Percentiles rank a stretch among this genome's conserved stretches.
Conservation (phyloP, 2,329 filamentous ascomycete genomes). For the Ascochyta pisi region DNA sequence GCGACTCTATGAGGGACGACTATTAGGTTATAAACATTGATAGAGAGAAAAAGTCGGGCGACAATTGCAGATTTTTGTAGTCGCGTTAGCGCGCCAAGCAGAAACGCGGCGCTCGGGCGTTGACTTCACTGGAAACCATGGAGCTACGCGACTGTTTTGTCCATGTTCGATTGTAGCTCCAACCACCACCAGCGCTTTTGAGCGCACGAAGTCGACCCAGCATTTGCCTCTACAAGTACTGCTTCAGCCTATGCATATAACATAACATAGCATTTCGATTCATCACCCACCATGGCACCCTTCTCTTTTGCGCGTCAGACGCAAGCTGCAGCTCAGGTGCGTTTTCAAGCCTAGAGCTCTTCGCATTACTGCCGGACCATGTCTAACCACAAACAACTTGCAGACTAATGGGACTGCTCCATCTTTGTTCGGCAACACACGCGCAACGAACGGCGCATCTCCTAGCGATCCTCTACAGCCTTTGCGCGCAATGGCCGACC, state of each 20-base stretch:
- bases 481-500: constrained; percentile 69
- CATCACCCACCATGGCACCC: constrained; percentile 31
- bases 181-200: background rate
- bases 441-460: constrained; percentile 20
- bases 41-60: constrained; percentile 52
- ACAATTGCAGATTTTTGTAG: constrained; percentile 27
- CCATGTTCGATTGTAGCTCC: constrained; percentile 1
- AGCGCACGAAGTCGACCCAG: background rate
- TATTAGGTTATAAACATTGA: constrained; percentile 68
- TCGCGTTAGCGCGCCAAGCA: constrained; percentile 28
- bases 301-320: constrained; percentile 37
- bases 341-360: constrained; percentile 9
- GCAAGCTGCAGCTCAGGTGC: constrained; percentile 37
- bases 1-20: constrained; percentile 98
- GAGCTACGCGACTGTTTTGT: constrained; percentile 37
- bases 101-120: constrained; percentile 20
- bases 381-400: background rate
- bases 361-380: background rate
- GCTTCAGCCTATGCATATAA: background rate
- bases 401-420: constrained; percentile 23
- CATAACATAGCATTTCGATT: background rate
- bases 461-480: constrained; percentile 61
- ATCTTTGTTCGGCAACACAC: constrained; percentile 23
- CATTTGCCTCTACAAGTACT: background rate
- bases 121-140: constrained; percentile 3